Evolutionary conservation across 2,329 filamentous ascomycete species (phyloP), one percentile per base, ranked within the genome.

Genomic region (Furcasterigmium sp.): DNA sequence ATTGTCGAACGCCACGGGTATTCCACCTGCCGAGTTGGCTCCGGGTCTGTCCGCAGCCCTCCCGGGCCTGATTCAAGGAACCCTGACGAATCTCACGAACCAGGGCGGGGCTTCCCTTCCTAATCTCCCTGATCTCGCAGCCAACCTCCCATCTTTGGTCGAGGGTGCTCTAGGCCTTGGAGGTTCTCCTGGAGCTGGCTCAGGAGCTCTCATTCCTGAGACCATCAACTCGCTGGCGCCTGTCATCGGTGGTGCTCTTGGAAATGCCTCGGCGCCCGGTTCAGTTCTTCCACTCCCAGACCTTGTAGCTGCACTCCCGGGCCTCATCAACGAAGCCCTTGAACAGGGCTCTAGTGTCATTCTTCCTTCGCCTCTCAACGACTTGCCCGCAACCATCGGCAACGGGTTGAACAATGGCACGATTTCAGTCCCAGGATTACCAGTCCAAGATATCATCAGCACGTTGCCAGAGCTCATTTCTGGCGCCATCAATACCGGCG

Each of bases 291-390:
- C 37, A 17, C 20, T 39, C 21, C 37, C 37, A 8, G 37, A 39
- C 8, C 21, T 39, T 6, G 21, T 39, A 2, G 28, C 11, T 20
- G 28, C 26, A n/a, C 37, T 39, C 9, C 37, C 37, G 9, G 37
- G 37, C 15, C 37, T 39, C 14, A 39, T 39, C 37, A 39, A 39
- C 21, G 37, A 39, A 4, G 36, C 36, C 10, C 18, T 37, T 14
- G 25, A 37, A 11, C 18, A 19, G 8, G 36, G 36, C 11, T 25
- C 36, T 9, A 23, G 8, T 13, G 19, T n/a, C 18, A 23, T 37
- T n/a, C 9, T 37, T 8, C 36, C 36, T 14, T 18, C 5, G 13
- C 36, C 36, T 13, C n/a, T 37, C 9, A 37, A 37, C 19, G 25
- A 37, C 10, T n/a, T 37, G 36, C 36, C 36, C 10, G 21, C 17